A percentile compares a stretch with the other conserved stretches of the same genome.
Evolutionary conservation across 768 basidiomycete species (phyloP).

Genomic region (Astraeus odoratus): DNA sequence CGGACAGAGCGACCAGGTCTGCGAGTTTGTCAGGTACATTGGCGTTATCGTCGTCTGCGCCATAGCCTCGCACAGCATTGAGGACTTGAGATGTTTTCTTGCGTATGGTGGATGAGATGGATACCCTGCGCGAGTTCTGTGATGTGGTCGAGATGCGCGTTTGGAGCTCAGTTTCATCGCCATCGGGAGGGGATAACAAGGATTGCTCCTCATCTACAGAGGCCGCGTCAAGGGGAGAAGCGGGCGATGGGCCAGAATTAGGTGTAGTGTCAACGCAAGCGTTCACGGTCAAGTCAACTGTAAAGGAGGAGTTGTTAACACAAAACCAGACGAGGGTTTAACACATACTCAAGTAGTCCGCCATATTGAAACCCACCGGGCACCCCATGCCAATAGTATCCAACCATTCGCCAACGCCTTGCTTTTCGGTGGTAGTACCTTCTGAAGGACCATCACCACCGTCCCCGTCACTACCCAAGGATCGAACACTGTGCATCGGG

Average conservation of each 20-base stretch:
- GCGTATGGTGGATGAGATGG: slow-evolving; percentile 50
- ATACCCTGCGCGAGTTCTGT: slow-evolving; percentile 27
- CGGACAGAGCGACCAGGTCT: slow-evolving; percentile 67
- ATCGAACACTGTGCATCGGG: slow-evolving; percentile 13
- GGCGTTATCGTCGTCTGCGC: slow-evolving; percentile 22
- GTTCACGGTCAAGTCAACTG: slow-evolving; percentile 72
- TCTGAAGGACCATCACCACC: slow-evolving; percentile 1
- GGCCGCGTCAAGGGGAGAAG: slow-evolving; percentile 34
- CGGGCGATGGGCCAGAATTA: slow-evolving; percentile 29
- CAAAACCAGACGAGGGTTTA: background rate
- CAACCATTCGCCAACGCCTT: slow-evolving; percentile 54
- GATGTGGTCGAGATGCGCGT: slow-evolving; percentile 27
- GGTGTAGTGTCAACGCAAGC: slow-evolving; percentile 35
- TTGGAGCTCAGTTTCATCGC: slow-evolving; percentile 48
- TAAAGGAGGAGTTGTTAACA: background rate
- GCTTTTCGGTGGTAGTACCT: slow-evolving; percentile 8
- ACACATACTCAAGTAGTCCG: slow-evolving; percentile 85
- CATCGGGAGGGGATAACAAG: slow-evolving; percentile 30
- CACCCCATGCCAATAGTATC: slow-evolving; percentile 73
- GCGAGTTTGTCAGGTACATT: slow-evolving; percentile 53
- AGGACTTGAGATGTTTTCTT: slow-evolving; percentile 70
- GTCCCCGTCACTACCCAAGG: slow-evolving; percentile 2
- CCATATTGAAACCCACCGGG: slow-evolving; percentile 93
- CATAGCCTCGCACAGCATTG: slow-evolving; percentile 42
- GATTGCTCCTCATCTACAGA: slow-evolving; percentile 69